phyloP scores from a whole-genome alignment of 306 rosid species.

The Sicyos baderoa region DNA sequence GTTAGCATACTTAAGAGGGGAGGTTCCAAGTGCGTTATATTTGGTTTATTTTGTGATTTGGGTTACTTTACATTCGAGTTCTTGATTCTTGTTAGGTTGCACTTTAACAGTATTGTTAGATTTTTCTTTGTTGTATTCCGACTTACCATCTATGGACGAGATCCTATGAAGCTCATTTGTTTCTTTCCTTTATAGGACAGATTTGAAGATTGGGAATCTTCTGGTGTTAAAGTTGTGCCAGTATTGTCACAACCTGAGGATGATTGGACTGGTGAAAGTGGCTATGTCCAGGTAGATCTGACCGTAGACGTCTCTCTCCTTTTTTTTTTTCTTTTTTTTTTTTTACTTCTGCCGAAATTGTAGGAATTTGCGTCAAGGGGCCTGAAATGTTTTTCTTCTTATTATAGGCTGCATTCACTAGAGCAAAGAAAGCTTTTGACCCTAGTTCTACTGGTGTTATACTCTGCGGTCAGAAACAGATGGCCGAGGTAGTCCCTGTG shows the following conservation, averaged over 20 bases:
- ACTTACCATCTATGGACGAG: background rate
- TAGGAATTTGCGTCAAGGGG: background rate
- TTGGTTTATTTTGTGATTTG: too few species aligned
- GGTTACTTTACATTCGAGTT: too few species aligned
- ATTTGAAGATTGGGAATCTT: constrained; percentile 86
- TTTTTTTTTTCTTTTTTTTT: background rate
- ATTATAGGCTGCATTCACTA: constrained; percentile 72
- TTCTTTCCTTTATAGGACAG: constrained; percentile 53
- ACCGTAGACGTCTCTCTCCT: background rate
- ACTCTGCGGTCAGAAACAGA: constrained; percentile 85
- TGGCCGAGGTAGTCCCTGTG: constrained; percentile 60
- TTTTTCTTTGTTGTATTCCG: constrained; percentile 10
- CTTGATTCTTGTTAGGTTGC: too few species aligned
- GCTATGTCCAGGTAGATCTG: constrained; percentile 71
- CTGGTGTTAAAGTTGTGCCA: constrained; percentile 79
- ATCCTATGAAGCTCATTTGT: constrained; percentile 7
- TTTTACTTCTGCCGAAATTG: background rate
- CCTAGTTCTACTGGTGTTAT: constrained; percentile 65
- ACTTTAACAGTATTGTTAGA: background rate
- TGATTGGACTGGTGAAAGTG: constrained; percentile 71
- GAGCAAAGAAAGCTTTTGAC: constrained; percentile 54
- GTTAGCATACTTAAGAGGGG: too few species aligned
- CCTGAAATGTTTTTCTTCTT: background rate
- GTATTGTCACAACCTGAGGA: constrained; percentile 81
- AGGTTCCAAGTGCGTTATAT: too few species aligned